Conservation (phyloP, 495 filamentous ascomycete species). For the Aspergillus affinis region DNA sequence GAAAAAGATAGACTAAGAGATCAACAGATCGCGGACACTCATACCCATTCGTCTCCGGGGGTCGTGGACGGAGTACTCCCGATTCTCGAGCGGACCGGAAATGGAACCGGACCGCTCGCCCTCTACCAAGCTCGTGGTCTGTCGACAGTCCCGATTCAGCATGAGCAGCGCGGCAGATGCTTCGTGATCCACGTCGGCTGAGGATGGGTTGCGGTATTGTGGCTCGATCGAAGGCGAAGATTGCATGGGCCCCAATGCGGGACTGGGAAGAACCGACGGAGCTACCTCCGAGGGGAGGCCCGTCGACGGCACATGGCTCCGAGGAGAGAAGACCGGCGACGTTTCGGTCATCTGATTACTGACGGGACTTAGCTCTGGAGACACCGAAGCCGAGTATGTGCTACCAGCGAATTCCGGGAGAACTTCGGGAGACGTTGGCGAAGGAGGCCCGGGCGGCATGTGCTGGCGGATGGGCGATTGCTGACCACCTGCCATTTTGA, state of each 20-base stretch:
- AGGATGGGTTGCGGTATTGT: constrained; percentile 21
- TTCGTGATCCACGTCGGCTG: constrained; percentile 65
- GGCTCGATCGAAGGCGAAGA: constrained; percentile 37
- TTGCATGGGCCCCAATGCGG: constrained; percentile 37
- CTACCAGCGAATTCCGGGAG: constrained; percentile 23
- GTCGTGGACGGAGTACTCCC: constrained; percentile 12
- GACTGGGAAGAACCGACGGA: constrained; percentile 42
- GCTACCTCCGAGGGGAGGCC: constrained; percentile 29
- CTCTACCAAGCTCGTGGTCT: constrained; percentile 34
- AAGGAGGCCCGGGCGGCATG: constrained; percentile 28
- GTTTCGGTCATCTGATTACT: constrained; percentile 27
- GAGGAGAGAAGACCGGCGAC: constrained; percentile 42
- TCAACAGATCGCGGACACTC: constrained; percentile 80
- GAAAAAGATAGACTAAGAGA: constrained; percentile 40
- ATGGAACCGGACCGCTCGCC: constrained; percentile 23
- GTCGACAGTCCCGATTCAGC: constrained; percentile 69
- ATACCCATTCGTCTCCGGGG: constrained; percentile 52
- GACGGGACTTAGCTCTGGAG: constrained; percentile 33
- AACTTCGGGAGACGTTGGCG: constrained; percentile 40
- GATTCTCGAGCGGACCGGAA: constrained; percentile 8
- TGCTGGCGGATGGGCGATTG: constrained; percentile 16
- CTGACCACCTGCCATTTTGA: constrained; percentile 61
- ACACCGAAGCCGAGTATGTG: constrained; percentile 34
- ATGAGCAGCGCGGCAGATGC: constrained; percentile 78
- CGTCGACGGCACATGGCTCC: constrained; percentile 32